Evolutionary conservation across 2,329 filamentous ascomycete species (phyloP).

Genomic region (Periconia sp.): DNA sequence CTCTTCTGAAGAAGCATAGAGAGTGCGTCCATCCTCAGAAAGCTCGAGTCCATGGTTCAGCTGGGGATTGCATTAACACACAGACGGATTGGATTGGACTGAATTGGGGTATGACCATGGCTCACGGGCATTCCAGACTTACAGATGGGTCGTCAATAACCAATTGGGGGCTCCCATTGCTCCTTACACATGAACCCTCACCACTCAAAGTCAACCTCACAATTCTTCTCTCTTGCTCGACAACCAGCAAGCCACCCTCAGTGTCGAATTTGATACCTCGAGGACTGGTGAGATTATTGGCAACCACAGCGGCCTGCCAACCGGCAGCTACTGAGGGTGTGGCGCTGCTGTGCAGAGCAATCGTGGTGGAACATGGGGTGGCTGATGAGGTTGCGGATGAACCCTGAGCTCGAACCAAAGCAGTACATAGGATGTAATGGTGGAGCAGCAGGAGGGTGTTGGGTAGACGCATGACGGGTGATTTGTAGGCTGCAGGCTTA

Average conservation of each 20-base stretch:
- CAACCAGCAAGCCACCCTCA: slow-evolving; percentile 52
- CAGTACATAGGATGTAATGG: slow-evolving; percentile 12
- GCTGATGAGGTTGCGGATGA: slow-evolving; percentile 10
- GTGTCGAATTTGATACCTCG: slow-evolving; percentile 52
- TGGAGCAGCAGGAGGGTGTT: slow-evolving; percentile 29
- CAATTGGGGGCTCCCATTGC: slow-evolving; percentile 20
- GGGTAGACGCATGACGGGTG: not conserved
- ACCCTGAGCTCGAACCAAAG: slow-evolving; percentile 22
- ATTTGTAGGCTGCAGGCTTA: not conserved
- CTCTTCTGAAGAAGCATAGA: slow-evolving; percentile 59
- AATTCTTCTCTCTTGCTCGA: slow-evolving; percentile 47
- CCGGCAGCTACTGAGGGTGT: slow-evolving; percentile 46
- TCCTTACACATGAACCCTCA: slow-evolving; percentile 33
- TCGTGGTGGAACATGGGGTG: slow-evolving; percentile 38
- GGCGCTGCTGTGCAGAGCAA: slow-evolving; percentile 42
- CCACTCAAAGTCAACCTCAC: slow-evolving; percentile 40
- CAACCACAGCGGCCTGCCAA: slow-evolving; percentile 49
- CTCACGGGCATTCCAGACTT: slow-evolving; percentile 14
- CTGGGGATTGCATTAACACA: slow-evolving; percentile 14
- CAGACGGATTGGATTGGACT: not conserved
- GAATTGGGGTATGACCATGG: no score
- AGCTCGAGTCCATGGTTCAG: slow-evolving; percentile 57
- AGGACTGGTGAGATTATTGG: slow-evolving; percentile 48
- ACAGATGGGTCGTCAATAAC: slow-evolving; percentile 32
- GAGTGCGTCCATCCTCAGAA: slow-evolving; percentile 51